A percentile compares a stretch with the other conserved stretches of the same genome.
Evolutionary conservation across 768 basidiomycete genomes (phyloP).

Genomic region (Russula emetica): DNA sequence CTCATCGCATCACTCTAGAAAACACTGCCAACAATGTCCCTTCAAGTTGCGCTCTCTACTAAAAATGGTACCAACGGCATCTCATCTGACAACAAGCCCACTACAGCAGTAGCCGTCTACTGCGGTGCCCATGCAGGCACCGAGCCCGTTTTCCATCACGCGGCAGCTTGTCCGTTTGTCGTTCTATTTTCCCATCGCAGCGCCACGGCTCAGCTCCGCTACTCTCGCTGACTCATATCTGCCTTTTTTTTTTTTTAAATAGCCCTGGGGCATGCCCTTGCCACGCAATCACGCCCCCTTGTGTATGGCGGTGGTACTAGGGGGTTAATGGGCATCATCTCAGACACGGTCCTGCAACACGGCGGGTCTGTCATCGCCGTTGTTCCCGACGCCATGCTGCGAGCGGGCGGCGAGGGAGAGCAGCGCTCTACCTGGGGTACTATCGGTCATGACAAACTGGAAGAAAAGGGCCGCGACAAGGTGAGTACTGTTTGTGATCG

Average conservation of each 20-base stretch:
- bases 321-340: slow-evolving; percentile 86
- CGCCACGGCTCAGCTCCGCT: background rate
- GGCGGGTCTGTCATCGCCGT: slow-evolving; percentile 77
- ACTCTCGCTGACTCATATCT: background rate
- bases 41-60: background rate
- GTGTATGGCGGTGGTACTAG: slow-evolving; percentile 83
- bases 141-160: slow-evolving; percentile 54
- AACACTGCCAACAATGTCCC: background rate
- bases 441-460: slow-evolving; percentile 31
- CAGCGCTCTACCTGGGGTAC: slow-evolving; percentile 14
- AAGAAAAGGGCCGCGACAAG: slow-evolving; percentile 36
- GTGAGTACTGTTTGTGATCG: slow-evolving; percentile 30
- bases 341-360: slow-evolving; percentile 54
- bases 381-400: slow-evolving; percentile 70
- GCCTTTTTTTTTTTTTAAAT: background rate
- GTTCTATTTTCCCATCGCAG: background rate
- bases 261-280: slow-evolving; percentile 77
- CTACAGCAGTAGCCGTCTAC: slow-evolving; percentile 66
- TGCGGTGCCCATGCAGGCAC: slow-evolving; percentile 76
- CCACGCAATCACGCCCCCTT: slow-evolving; percentile 52
- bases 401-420: slow-evolving; percentile 58
- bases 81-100: background rate
- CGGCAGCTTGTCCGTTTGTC: slow-evolving; percentile 59
- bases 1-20: background rate
- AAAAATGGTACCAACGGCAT: background rate